Base-by-base conservation (phyloP, 108 stramenopile genomes). In the Nitzschia sp. region DNA sequence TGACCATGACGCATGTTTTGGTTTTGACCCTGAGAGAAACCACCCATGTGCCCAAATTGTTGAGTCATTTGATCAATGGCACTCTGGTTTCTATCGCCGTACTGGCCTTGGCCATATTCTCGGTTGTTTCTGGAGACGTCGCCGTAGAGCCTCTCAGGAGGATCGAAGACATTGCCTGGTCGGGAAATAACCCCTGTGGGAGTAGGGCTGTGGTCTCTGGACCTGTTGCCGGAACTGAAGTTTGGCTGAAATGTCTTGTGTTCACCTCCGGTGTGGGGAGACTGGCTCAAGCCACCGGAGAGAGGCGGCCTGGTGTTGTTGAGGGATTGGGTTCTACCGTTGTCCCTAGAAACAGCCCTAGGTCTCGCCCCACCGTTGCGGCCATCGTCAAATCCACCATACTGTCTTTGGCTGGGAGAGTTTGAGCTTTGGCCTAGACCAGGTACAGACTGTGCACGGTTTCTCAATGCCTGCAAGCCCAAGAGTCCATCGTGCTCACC, bases 401-500 rank as follows among this genome's bases (percentile, higher is more conserved):
- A 24, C 8, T 70, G 59, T 1, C 29, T 15, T 26, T 15, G 59
- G 10, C 29, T 20, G 6, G 53, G 46, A 14, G 52, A 52, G 43
- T 29, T 21, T 0, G 55, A 63, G 52, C 34, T 6, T 11, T 34
- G 24, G 6, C 40, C 12, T 7, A 67, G 50, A 57, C 81, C 79
- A 12, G 80, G 78, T 19, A 74, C 59, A 11, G 84, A 79, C 21
- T 82, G 59, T 0, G 84, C 62, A 37, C 84, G 54, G 2, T 82
- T 79, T 22, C 81, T 69, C 12, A 85, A 66, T 2, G 77, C 83
- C 24, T 63, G 75, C 8, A 85, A 63, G 17, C 81, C 67, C 62
- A 48, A 39, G n/a, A 73, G 65, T 51, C 77, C 53, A 71, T 67
- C 62, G 57, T 70, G 56, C 12, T 55, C 53, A 53, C 78, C 62